Conservation (phyloP, 768 basidiomycete species). For the Dentipellis fragilis region DNA sequence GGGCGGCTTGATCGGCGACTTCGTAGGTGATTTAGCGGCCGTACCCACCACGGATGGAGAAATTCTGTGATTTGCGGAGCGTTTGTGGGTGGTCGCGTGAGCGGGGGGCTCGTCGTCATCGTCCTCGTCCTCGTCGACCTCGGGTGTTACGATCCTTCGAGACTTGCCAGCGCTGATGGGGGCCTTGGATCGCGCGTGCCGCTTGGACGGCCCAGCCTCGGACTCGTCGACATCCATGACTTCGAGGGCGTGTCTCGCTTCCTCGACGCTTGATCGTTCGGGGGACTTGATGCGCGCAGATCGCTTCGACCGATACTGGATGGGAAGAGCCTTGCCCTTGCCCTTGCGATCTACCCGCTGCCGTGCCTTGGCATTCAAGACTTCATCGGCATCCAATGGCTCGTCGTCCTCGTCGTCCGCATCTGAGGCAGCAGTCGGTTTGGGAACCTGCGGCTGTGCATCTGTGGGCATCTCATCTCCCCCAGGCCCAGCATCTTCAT, state of each 20-base stretch:
- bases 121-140: background rate
- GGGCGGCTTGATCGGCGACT: conserved; percentile 1
- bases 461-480: background rate
- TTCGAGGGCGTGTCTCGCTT: background rate
- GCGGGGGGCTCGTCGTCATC: background rate
- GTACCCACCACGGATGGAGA: background rate
- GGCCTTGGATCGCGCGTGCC: background rate
- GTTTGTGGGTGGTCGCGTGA: background rate
- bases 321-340: background rate
- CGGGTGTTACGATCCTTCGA: background rate
- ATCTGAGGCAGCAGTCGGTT: background rate
- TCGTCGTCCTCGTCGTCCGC: conserved; percentile 1
- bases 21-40: background rate
- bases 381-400: background rate
- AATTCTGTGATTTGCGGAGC: background rate
- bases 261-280: background rate
- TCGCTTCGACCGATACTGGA: background rate
- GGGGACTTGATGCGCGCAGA: background rate
- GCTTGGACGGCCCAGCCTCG: conserved; percentile 1
- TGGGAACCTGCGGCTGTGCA: background rate
- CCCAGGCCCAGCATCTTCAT: conserved; percentile 9
- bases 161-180: background rate
- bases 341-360: background rate
- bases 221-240: conserved; percentile 6
- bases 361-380: background rate